Evolutionary conservation across 1,284 basidiomycete genomes (phyloP).

Genomic region (Mrakiaceae sp.): DNA sequence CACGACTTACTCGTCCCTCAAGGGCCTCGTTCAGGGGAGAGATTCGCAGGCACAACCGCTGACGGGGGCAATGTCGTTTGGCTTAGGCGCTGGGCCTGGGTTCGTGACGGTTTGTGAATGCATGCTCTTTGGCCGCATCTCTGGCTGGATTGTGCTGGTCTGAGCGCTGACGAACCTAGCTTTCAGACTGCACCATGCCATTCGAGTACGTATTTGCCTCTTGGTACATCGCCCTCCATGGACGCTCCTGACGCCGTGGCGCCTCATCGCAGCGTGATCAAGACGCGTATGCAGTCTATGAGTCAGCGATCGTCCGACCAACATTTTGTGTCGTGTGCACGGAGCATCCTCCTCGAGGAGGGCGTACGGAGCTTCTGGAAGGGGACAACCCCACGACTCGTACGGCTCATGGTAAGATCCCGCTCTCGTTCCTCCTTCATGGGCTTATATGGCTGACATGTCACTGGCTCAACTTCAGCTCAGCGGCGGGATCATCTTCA

Average conservation of each 20-base stretch:
- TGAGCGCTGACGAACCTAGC: too few relatives aligned
- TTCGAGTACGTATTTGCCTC: conserved; percentile 45
- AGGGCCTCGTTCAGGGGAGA: conserved; percentile 79
- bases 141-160: too few relatives aligned
- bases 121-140: conserved; percentile 1
- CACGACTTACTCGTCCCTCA: conserved; percentile 85
- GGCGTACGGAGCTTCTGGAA: conserved; percentile 85
- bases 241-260: too few relatives aligned
- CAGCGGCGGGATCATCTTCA: conserved; percentile 91
- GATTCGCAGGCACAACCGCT: conserved; percentile 70
- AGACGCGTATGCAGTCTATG: conserved; percentile 94
- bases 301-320: conserved; percentile 70
- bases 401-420: conserved; percentile 61
- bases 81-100: conserved; percentile 83
- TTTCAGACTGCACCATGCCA: conserved; percentile 59
- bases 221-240: conserved; percentile 25
- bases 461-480: conserved; percentile 41
- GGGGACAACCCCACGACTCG: conserved; percentile 80
- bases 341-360: conserved; percentile 81
- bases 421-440: not conserved
- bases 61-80: conserved; percentile 82
- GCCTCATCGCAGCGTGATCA: conserved; percentile 59
- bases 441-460: not conserved
- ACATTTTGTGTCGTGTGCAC: conserved; percentile 88
- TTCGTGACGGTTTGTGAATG: conserved; percentile 80